Percentiles rank a stretch among this genome's conserved stretches.
Evolutionary conservation across 805 yeast species (phyloP).

Genomic region (Cyberlindnera petersonii): DNA sequence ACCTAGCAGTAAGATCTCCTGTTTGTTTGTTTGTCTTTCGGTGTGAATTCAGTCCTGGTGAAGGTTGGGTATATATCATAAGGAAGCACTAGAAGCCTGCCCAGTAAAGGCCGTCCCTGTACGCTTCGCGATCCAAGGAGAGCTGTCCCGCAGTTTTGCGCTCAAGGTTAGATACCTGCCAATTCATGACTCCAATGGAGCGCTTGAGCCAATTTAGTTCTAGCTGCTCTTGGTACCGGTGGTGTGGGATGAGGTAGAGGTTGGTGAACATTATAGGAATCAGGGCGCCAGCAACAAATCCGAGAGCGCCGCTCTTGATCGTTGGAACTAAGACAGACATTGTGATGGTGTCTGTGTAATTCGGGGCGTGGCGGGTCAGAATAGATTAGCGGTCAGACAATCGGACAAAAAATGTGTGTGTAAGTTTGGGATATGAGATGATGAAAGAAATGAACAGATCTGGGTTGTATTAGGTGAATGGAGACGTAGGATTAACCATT

Average conservation of each 20-base stretch:
- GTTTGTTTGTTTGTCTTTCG: too few relatives aligned
- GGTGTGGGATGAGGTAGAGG: conserved; percentile 20
- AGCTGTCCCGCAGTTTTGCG: conserved; percentile 6
- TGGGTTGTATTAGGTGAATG: too few relatives aligned
- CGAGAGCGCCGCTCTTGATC: conserved; percentile 22
- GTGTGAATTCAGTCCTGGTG: too few relatives aligned
- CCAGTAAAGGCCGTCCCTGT: conserved; percentile 29
- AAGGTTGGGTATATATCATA: background rate
- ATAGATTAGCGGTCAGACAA: too few relatives aligned
- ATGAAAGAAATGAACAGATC: too few relatives aligned
- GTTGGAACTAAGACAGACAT: conserved; percentile 12
- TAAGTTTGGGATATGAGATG: too few relatives aligned
- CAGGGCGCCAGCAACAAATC: conserved; percentile 24
- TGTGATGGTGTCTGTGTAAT: background rate
- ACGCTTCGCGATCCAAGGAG: conserved; percentile 16
- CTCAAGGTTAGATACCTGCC: conserved; percentile 16
- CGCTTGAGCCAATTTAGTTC: conserved; percentile 24
- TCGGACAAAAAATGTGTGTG: too few relatives aligned
- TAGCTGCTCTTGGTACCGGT: conserved; percentile 16
- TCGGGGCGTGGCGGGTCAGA: too few relatives aligned
- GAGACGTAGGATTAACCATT: too few relatives aligned
- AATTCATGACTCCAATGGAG: conserved; percentile 21
- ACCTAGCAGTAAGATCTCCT: too few relatives aligned
- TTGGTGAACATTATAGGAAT: conserved; percentile 24
- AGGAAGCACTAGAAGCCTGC: conserved; percentile 26